A percentile compares a stretch with the other conserved stretches of the same genome.
These are phyloP conservation scores for Exophiala sp. DNA, from an alignment of 2,329 filamentous ascomycete genomes.

Conservation along the genomic window DNA sequence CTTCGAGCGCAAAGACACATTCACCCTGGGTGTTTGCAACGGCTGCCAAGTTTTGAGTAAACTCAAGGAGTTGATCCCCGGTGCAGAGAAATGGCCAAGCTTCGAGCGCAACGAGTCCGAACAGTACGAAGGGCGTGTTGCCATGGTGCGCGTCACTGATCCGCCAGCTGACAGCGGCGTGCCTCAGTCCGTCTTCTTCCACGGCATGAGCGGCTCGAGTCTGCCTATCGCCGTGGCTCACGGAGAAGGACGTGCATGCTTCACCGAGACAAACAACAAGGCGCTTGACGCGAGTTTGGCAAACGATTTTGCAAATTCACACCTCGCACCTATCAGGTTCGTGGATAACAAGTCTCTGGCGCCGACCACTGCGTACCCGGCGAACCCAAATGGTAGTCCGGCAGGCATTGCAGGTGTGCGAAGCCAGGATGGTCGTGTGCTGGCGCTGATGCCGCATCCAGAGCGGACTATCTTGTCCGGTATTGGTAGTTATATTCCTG, in stretches of 20 bases:
- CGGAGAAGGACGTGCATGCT: slow-evolving; percentile 80
- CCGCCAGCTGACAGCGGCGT: slow-evolving; percentile 42
- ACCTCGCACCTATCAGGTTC: slow-evolving; percentile 75
- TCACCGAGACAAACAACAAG: slow-evolving; percentile 36
- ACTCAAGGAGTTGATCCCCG: slow-evolving; percentile 78
- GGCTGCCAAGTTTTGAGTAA: slow-evolving; percentile 92
- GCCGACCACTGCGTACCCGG: slow-evolving; percentile 79
- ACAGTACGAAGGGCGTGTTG: slow-evolving; percentile 85
- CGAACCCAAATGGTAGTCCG: slow-evolving; percentile 83
- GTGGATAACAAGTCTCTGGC: slow-evolving; percentile 72
- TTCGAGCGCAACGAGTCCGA: slow-evolving; percentile 82
- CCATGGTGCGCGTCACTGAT: slow-evolving; percentile 77
- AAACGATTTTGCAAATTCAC: slow-evolving; percentile 56
- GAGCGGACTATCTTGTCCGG: slow-evolving; percentile 83
- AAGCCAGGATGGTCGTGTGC: slow-evolving; percentile 71
- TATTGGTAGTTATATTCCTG: slow-evolving; percentile 71
- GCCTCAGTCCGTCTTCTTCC: slow-evolving; percentile 74
- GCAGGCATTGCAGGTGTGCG: slow-evolving; percentile 76
- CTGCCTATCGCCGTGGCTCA: slow-evolving; percentile 87
- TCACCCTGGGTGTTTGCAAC: slow-evolving; percentile 92
- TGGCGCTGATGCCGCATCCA: slow-evolving; percentile 91
- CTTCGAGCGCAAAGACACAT: slow-evolving; percentile 85
- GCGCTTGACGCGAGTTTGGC: slow-evolving; percentile 41
- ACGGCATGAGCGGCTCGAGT: slow-evolving; percentile 78
- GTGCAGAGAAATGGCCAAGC: slow-evolving; percentile 75